Evolutionary conservation across 768 basidiomycete genomes (phyloP).

Genomic region (Tricholoma terreum): DNA sequence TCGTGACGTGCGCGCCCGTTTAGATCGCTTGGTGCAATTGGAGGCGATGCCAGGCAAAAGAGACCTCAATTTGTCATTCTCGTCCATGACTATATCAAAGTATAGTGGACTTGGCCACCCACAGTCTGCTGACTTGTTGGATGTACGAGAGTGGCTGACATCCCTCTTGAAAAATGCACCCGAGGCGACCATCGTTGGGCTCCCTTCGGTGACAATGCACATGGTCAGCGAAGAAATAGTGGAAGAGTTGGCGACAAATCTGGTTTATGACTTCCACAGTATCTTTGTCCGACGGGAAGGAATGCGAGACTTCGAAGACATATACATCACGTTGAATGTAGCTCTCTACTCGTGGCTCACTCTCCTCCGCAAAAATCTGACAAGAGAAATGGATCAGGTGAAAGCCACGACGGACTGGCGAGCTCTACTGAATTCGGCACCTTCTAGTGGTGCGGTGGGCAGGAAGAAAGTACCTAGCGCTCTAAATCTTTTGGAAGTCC

Average conservation of each 20-base stretch:
- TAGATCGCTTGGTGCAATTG: conserved; percentile 60
- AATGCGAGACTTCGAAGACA: conserved; percentile 61
- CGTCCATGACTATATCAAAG: conserved; percentile 73
- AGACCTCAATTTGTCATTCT: conserved; percentile 69
- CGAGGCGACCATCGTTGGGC: conserved; percentile 73
- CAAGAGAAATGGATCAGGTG: conserved; percentile 75
- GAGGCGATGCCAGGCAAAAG: conserved; percentile 51
- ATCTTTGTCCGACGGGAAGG: conserved; percentile 55
- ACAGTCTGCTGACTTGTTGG: conserved; percentile 34
- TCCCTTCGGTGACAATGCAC: conserved; percentile 79
- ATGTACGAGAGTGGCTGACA: conserved; percentile 57
- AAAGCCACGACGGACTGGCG: conserved; percentile 56
- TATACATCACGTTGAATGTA: conserved; percentile 84
- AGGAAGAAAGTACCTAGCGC: conserved; percentile 41
- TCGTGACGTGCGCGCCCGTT: conserved; percentile 61
- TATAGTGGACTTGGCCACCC: conserved; percentile 60
- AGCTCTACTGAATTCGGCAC: conserved; percentile 31
- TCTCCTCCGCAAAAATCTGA: conserved; percentile 68
- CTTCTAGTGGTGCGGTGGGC: conserved; percentile 21
- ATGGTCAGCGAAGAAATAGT: conserved; percentile 69
- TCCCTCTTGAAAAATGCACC: conserved; percentile 56
- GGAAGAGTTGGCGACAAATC: conserved; percentile 36
- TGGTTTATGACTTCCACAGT: conserved; percentile 73
- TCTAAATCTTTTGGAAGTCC: conserved; percentile 18
- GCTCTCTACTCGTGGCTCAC: conserved; percentile 81